Conservation (phyloP, 2,329 filamentous ascomycete genomes). For the Cadophora luteo-olivacea region DNA sequence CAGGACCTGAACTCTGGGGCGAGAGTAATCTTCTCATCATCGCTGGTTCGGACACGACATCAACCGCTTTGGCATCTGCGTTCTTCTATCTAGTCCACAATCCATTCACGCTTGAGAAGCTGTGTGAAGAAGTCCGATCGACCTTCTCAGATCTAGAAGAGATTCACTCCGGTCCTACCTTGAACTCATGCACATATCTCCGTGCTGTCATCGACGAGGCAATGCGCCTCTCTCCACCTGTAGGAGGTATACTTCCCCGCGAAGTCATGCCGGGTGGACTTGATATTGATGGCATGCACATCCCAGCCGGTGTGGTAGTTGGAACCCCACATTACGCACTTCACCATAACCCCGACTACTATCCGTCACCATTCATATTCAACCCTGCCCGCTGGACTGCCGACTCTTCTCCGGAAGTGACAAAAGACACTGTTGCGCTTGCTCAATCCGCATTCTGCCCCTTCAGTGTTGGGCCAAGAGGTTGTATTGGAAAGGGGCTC, state of each 20-base stretch:
- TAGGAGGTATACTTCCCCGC: conserved; percentile 37
- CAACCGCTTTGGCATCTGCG: conserved; percentile 32
- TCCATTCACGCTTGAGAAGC: conserved; percentile 41
- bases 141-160: conserved; percentile 44
- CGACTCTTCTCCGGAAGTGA: conserved; percentile 26
- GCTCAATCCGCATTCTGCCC: conserved; percentile 37
- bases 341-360: conserved; percentile 52
- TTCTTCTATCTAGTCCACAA: conserved; percentile 47
- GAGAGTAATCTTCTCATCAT: conserved; percentile 39
- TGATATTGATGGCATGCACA: conserved; percentile 38
- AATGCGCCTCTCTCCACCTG: conserved; percentile 42
- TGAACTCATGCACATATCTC: conserved; percentile 49
- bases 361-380: conserved; percentile 49
- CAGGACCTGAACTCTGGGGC: conserved; percentile 44
- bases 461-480: conserved; percentile 39
- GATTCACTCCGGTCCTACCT: conserved; percentile 39
- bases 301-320: conserved; percentile 51
- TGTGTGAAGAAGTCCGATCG: conserved; percentile 38
- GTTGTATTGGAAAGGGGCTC: conserved; percentile 40
- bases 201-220: conserved; percentile 50
- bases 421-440: conserved; percentile 33
- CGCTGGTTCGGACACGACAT: conserved; percentile 50
- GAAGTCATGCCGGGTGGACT: conserved; percentile 32
- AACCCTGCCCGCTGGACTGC: conserved; percentile 54
- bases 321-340: conserved; percentile 53